These are phyloP conservation scores for Potentilla sterilis DNA, from an alignment of 306 rosid species.

Conservation along the genomic window DNA sequence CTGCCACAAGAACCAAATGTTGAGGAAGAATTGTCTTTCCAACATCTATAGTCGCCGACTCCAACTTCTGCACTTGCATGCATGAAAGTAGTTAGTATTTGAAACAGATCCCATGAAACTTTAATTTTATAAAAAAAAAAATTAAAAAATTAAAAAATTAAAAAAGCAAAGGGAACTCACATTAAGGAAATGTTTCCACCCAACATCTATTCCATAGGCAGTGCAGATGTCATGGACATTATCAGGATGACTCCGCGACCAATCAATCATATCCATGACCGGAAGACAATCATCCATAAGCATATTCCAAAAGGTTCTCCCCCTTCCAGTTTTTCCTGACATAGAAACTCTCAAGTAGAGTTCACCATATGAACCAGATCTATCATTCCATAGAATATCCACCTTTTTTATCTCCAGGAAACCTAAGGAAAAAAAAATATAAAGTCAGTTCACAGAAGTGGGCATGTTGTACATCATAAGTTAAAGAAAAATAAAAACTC, in stretches of 20 bases:
- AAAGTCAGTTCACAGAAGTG: background rate
- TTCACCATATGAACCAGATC: constrained; percentile 59
- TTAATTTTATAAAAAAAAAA: constrained; percentile 1
- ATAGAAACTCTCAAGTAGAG: constrained; percentile 71
- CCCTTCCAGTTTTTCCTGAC: constrained; percentile 41
- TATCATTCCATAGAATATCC: constrained; percentile 74
- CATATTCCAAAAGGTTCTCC: constrained; percentile 56
- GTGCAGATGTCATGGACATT: constrained; percentile 57
- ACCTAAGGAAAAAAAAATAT: constrained; percentile 48
- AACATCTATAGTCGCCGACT: constrained; percentile 63
- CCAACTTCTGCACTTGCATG: constrained; percentile 57
- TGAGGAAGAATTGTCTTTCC: constrained; percentile 75
- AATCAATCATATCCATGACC: constrained; percentile 74
- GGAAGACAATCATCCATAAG: constrained; percentile 58
- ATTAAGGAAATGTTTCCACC: constrained; percentile 65
- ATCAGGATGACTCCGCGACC: constrained; percentile 96
- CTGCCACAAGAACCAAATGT: constrained; percentile 74
- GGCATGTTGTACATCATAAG: background rate
- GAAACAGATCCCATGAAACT: constrained; percentile 19
- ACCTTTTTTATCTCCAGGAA: constrained; percentile 70
- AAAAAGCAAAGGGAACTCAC: constrained; percentile 37
- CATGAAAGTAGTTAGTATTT: constrained; percentile 19
- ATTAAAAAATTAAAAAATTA: background rate
- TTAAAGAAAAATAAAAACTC: background rate
- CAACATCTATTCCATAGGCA: constrained; percentile 78